phyloP scores from a whole-genome alignment of 78 protist genomes.

The Pigoraptor vietnamica region DNA sequence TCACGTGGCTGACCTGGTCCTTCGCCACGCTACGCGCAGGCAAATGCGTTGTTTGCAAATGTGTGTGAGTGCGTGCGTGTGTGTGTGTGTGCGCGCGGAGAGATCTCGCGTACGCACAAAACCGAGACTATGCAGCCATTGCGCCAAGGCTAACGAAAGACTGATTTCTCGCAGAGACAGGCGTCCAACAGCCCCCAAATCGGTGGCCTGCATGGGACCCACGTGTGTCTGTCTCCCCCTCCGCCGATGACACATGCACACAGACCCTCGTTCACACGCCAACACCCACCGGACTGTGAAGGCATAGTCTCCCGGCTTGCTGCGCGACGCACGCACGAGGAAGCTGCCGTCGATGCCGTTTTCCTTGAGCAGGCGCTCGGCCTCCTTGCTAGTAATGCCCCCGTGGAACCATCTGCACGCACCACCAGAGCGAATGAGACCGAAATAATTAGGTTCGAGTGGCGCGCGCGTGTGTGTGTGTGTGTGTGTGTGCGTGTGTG shows the following conservation, averaged over 20 bases:
- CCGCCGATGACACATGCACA: background rate
- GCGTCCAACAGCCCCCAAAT: too few relatives aligned
- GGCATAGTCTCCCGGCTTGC: background rate
- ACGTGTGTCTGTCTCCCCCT: too few relatives aligned
- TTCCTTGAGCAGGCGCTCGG: background rate
- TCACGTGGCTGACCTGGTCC: background rate
- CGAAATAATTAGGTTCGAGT: background rate
- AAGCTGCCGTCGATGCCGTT: background rate
- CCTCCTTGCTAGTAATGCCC: background rate
- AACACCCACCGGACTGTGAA: background rate
- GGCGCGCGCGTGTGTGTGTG: too few relatives aligned
- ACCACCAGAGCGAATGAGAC: background rate
- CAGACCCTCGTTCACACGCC: background rate
- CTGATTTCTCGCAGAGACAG: too few relatives aligned
- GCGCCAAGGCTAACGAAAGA: too few relatives aligned
- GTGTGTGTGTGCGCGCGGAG: background rate
- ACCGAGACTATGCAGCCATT: too few relatives aligned
- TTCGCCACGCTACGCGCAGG: background rate
- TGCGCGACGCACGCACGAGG: slow-evolving; percentile 1
- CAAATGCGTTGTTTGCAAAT: background rate
- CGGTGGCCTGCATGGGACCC: too few relatives aligned
- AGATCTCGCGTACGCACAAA: too few relatives aligned
- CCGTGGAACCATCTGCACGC: slow-evolving; percentile 9
- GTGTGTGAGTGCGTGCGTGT: background rate
- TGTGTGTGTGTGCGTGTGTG: too few relatives aligned